phyloP scores from a whole-genome alignment of 352 stramenopile species.

The Globisporangium recalcitrans region DNA sequence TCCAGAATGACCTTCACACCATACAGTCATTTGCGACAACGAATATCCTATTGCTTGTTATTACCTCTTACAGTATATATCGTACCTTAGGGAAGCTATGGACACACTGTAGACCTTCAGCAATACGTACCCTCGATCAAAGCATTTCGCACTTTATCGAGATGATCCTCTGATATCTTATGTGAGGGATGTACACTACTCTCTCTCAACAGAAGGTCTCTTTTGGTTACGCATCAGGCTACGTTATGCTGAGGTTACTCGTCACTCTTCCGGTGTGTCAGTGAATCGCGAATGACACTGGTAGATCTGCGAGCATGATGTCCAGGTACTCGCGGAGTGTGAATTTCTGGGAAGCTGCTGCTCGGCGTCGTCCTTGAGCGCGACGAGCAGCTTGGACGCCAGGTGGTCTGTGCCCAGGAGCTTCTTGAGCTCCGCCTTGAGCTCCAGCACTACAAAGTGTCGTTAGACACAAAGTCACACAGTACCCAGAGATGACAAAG shows the following conservation, averaged over 20 bases:
- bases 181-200: neutral
- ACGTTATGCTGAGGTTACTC: neutral
- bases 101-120: neutral
- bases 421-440: constrained; percentile 44
- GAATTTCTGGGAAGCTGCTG: constrained; percentile 42
- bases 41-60: neutral
- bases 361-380: constrained; percentile 31
- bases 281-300: constrained; percentile 22
- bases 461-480: neutral
- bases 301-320: constrained; percentile 36
- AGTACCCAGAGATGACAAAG: neutral
- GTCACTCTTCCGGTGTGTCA: too few species aligned
- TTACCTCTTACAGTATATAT: neutral
- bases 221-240: neutral
- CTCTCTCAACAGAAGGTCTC: neutral
- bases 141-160: neutral
- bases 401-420: constrained; percentile 41
- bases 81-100: neutral
- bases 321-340: constrained; percentile 48
- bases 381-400: constrained; percentile 30
- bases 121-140: neutral
- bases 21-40: neutral
- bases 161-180: neutral
- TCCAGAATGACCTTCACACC: neutral
- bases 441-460: constrained; percentile 28